These are phyloP conservation scores for Graphilbum ipis-grandicollis DNA, from an alignment of 2,329 filamentous ascomycete genomes.

Conservation along the genomic window DNA sequence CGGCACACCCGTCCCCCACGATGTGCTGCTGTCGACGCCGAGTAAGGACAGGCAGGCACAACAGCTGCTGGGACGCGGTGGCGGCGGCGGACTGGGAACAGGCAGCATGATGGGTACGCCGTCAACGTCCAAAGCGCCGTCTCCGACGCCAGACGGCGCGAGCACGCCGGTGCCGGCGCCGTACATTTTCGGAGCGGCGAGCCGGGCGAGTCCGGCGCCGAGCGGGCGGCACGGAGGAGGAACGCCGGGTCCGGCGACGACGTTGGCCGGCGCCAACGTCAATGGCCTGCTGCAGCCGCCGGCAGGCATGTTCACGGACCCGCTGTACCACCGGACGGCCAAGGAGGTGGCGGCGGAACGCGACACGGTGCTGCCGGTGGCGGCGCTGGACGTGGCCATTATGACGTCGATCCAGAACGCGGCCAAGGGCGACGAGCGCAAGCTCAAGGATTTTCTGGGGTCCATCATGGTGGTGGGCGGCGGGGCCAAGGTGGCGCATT, in stretches of 20 bases:
- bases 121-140: constrained; percentile 70
- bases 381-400: constrained; percentile 77
- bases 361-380: constrained; percentile 66
- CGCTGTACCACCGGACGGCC: constrained; percentile 25
- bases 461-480: constrained; percentile 86
- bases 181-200: constrained; percentile 33
- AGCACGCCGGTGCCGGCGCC: constrained; percentile 46
- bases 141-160: constrained; percentile 63
- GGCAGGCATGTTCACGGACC: constrained; percentile 3
- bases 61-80: constrained; percentile 50
- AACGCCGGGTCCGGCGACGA: constrained; percentile 19
- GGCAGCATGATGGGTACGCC: constrained; percentile 56
- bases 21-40: constrained; percentile 40
- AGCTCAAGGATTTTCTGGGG: constrained; percentile 74
- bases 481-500: constrained; percentile 62
- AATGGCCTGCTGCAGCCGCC: neutral
- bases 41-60: constrained; percentile 49
- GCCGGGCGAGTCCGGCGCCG: constrained; percentile 34
- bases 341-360: constrained; percentile 47
- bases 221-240: constrained; percentile 35
- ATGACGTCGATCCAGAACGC: constrained; percentile 79
- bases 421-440: constrained; percentile 77
- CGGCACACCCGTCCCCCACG: constrained; percentile 10
- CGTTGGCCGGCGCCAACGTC: constrained; percentile 7
- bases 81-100: constrained; percentile 45